A percentile compares a stretch with the other conserved stretches of the same genome.
Evolutionary conservation across 2,329 filamentous ascomycete species (phyloP).

Genomic region (Lasiodiplodia citricola): DNA sequence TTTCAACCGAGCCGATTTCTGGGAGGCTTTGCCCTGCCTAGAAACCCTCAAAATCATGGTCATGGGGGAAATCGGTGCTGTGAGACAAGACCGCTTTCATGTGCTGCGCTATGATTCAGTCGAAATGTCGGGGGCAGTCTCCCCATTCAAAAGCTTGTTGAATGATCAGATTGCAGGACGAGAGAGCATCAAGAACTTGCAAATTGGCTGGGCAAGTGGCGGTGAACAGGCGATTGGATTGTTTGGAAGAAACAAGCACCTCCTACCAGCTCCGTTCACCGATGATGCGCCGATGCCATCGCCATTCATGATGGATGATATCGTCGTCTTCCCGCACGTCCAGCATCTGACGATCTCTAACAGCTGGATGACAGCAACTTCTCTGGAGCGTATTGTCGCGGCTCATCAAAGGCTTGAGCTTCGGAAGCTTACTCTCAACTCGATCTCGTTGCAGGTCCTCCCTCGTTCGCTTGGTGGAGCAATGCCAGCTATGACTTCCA

Average conservation of each 20-base stretch:
- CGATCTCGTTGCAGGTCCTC: conserved; percentile 53
- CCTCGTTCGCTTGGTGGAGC: background rate
- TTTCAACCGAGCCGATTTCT: conserved; percentile 65
- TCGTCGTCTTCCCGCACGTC: conserved; percentile 60
- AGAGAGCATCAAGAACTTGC: conserved; percentile 61
- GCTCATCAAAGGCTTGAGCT: conserved; percentile 53
- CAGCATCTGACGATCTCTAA: conserved; percentile 68
- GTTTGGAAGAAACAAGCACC: conserved; percentile 64
- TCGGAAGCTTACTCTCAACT: conserved; percentile 63
- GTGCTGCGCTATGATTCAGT: conserved; percentile 50
- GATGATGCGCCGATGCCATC: conserved; percentile 32
- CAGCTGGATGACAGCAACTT: conserved; percentile 69
- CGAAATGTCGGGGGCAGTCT: conserved; percentile 58
- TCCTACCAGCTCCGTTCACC: conserved; percentile 67
- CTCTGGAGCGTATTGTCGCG: conserved; percentile 59
- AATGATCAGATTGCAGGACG: conserved; percentile 55
- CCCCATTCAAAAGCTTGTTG: conserved; percentile 60
- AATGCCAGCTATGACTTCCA: background rate
- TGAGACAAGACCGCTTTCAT: conserved; percentile 58
- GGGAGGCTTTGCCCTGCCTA: conserved; percentile 63
- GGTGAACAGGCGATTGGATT: conserved; percentile 69
- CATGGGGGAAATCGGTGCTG: conserved; percentile 69
- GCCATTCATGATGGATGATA: conserved; percentile 27
- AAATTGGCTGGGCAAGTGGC: conserved; percentile 70
- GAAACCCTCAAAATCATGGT: conserved; percentile 63